A percentile compares a stretch with the other conserved stretches of the same genome.
These are phyloP conservation scores for Crithidia sp. DNA, from an alignment of 208 protist species.

Conservation along the genomic window DNA sequence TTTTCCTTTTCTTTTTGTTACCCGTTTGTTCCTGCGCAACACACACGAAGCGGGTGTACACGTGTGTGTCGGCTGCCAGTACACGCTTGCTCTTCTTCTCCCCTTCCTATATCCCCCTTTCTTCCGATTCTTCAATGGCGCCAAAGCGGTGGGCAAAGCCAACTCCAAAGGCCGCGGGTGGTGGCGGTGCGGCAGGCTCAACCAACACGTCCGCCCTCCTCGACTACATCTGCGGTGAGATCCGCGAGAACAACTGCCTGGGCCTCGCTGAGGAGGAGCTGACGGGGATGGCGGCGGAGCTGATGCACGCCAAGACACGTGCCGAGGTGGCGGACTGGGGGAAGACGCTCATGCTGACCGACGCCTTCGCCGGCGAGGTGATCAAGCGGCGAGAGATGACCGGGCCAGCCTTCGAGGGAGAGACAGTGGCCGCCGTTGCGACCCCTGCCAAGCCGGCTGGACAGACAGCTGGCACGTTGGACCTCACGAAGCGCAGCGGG, in stretches of 20 bases:
- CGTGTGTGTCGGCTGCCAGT: not conserved
- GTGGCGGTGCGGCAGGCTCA: slow-evolving; percentile 7
- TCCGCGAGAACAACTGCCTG: slow-evolving; percentile 77
- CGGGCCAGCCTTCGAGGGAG: slow-evolving; percentile 72
- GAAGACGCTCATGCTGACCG: slow-evolving; percentile 77
- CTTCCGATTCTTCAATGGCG: slow-evolving; percentile 32
- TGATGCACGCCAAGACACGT: slow-evolving; percentile 55
- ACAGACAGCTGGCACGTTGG: slow-evolving; percentile 1
- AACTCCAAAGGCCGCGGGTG: not conserved
- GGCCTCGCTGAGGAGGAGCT: slow-evolving; percentile 77
- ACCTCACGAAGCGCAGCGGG: slow-evolving; percentile 19
- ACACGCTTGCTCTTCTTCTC: not conserved
- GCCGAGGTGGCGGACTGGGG: slow-evolving; percentile 78
- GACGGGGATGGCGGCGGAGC: slow-evolving; percentile 60
- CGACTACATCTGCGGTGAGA: slow-evolving; percentile 65
- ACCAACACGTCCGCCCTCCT: slow-evolving; percentile 30
- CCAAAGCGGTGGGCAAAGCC: slow-evolving; percentile 63
- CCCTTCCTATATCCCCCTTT: too few species aligned
- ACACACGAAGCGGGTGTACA: too few species aligned
- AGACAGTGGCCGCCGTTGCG: slow-evolving; percentile 3
- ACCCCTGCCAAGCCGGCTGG: not conserved
- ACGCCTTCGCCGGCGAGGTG: slow-evolving; percentile 70
- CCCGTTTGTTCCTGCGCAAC: too few species aligned
- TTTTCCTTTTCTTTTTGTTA: too few species aligned
- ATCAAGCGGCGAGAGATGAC: slow-evolving; percentile 58